Base-by-base conservation (phyloP, 2,329 filamentous ascomycete species). In the Epichloe brachyelytri region DNA sequence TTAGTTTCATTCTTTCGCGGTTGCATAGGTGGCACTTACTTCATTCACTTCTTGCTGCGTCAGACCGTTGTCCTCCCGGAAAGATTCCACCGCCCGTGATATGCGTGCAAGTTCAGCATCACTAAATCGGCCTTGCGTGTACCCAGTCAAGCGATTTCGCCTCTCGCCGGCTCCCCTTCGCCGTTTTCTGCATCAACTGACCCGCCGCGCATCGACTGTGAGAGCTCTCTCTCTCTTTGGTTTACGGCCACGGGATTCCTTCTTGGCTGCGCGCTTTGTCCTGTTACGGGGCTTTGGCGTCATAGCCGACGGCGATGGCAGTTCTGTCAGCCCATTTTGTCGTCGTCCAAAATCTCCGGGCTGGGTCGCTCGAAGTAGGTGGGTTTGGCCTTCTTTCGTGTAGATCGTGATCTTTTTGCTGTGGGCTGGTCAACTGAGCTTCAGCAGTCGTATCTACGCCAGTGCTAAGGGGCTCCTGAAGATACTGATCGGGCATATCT, bases 301-400 rank as follows among this genome's bases (percentile, higher is more conserved):
- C 51, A 57, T 54, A 17, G 63, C 62, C n/a, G 65, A 60, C 17
- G 65, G 65, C 5, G 65, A 68, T 4, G 66, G 62, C 46, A 66
- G 41, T 7, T 63, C 59, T 14, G 49, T 56, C 22, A 58, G 46
- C 5, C 40, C 55, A n/a, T 56, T 51, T 43, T 36, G 20, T 56
- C 55, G 19, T 54, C 53, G 26, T 58, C 54, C 19, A 52, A 41
- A 14, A 50, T 46, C 5, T 58, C 59, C 0, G 55, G 56, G 5
- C 56, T 54, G 10, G 60, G 54, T 49, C 67, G 61, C 41, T 68
- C 65, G 55, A 71, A 72, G 51, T 67, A 73, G 17, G 71, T 72
- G 10, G 71, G 70, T 58, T 77, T 77, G 46, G 70, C 65, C 62
- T 73, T 77, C 63, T 73, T 76, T 43, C 66, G 62, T 34, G 67